A percentile compares a stretch with the other conserved stretches of the same genome.
Evolutionary conservation across 2,329 filamentous ascomycete genomes (phyloP).

Genomic region (Fusarium xylarioides): DNA sequence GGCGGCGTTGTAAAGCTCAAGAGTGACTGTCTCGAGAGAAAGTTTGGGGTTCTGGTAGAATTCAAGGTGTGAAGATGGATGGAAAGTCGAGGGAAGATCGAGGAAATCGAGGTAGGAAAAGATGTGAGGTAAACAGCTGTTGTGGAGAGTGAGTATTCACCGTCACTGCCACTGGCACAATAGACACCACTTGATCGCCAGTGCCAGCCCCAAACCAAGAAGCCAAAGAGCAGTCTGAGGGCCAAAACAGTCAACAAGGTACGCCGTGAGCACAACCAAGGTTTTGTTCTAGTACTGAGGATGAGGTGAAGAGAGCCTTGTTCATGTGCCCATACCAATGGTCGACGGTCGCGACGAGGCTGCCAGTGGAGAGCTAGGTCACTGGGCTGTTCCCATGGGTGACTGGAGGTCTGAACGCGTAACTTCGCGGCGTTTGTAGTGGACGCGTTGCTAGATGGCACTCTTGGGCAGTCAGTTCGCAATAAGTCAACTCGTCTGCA

Average conservation of each 20-base stretch:
- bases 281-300: background rate
- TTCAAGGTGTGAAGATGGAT: background rate
- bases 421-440: background rate
- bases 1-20: rapidly evolving
- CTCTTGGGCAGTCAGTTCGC: background rate
- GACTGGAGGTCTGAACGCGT: background rate
- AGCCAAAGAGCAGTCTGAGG: background rate
- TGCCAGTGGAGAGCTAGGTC: background rate
- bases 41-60: background rate
- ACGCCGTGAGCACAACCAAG: rapidly evolving
- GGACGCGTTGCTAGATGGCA: background rate
- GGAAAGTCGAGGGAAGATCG: too few relatives aligned
- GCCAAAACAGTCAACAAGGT: background rate
- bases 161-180: background rate
- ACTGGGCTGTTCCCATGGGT: too few relatives aligned
- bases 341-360: rapidly evolving
- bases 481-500: too few relatives aligned
- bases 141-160: background rate
- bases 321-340: rapidly evolving
- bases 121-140: background rate
- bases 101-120: background rate
- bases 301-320: too few relatives aligned
- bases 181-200: background rate
- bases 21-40: background rate
- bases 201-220: background rate